These are phyloP conservation scores for Pleurotus tuber-regium DNA, from an alignment of 768 basidiomycete species.

Conservation along the genomic window DNA sequence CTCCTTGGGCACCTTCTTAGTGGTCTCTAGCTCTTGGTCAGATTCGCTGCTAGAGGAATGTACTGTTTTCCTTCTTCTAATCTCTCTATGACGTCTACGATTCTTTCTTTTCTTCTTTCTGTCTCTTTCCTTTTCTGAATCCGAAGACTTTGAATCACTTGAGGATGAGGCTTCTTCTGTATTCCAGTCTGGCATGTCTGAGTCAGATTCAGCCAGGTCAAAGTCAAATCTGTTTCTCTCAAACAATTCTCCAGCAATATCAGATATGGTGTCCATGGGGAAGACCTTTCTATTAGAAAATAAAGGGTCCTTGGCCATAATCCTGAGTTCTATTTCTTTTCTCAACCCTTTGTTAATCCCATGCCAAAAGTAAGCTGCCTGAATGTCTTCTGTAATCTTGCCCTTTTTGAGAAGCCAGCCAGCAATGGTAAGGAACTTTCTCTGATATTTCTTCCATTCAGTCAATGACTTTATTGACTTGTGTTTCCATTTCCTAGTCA, in stretches of 20 bases:
- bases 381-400: conserved; percentile 10
- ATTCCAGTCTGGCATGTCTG: conserved; percentile 8
- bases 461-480: conserved; percentile 6
- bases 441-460: conserved; percentile 10
- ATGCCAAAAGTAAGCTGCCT: conserved; percentile 14
- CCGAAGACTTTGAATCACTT: conserved; percentile 1
- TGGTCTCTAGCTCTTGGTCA: conserved; percentile 10
- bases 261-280: neutral
- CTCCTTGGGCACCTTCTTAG: no score
- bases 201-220: conserved; percentile 10
- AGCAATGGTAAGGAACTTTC: conserved; percentile 11
- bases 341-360: conserved; percentile 4
- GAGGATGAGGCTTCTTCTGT: neutral
- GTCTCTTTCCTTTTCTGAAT: neutral
- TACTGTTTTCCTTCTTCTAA: neutral
- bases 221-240: conserved; percentile 8
- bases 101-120: conserved; percentile 4
- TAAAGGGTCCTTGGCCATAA: neutral
- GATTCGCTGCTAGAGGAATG: neutral
- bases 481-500: neutral
- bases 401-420: conserved; percentile 11
- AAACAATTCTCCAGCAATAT: neutral
- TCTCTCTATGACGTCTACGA: no score
- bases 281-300: neutral
- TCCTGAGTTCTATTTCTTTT: neutral